phyloP scores from a whole-genome alignment of 441 rosid genomes.

The Brassica balearica region DNA sequence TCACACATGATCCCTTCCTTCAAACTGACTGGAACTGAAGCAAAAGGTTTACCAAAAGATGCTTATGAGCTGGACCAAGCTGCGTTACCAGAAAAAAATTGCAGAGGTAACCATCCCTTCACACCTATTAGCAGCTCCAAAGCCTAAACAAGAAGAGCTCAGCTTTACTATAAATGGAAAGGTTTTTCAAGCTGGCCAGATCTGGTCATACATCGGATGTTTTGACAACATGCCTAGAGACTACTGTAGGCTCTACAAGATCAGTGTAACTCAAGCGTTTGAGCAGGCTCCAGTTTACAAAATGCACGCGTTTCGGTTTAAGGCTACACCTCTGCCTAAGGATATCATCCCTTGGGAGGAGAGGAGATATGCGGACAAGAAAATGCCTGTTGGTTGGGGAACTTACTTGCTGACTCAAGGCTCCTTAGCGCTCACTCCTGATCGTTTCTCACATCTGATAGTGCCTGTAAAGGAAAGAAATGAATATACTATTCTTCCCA shows the following conservation, averaged over 20 bases:
- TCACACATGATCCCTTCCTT: conserved; percentile 56
- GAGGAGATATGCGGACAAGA: background rate
- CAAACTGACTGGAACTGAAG: conserved; percentile 50
- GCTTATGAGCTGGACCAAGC: conserved; percentile 38
- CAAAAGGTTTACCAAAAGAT: conserved; percentile 46
- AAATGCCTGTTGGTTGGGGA: conserved; percentile 25
- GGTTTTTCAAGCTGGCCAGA: conserved; percentile 1
- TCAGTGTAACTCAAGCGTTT: background rate
- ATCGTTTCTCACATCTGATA: conserved; percentile 58
- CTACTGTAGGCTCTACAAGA: conserved; percentile 56
- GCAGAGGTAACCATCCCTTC: background rate
- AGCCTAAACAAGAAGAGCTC: background rate
- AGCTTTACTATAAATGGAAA: background rate
- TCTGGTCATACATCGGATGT: conserved; percentile 72
- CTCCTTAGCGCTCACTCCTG: conserved; percentile 29
- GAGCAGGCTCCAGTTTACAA: conserved; percentile 10
- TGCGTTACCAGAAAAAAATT: background rate
- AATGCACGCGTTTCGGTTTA: background rate
- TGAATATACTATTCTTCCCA: conserved; percentile 56
- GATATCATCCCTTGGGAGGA: background rate
- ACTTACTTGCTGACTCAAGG: background rate
- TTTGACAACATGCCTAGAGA: conserved; percentile 76
- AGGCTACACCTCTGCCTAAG: background rate
- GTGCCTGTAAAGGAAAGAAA: conserved; percentile 40
- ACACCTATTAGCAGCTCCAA: background rate